Percentiles rank a stretch among this genome's conserved stretches.
These are phyloP conservation scores for Croton setiger DNA, from an alignment of 441 rosid species.

Conservation along the genomic window DNA sequence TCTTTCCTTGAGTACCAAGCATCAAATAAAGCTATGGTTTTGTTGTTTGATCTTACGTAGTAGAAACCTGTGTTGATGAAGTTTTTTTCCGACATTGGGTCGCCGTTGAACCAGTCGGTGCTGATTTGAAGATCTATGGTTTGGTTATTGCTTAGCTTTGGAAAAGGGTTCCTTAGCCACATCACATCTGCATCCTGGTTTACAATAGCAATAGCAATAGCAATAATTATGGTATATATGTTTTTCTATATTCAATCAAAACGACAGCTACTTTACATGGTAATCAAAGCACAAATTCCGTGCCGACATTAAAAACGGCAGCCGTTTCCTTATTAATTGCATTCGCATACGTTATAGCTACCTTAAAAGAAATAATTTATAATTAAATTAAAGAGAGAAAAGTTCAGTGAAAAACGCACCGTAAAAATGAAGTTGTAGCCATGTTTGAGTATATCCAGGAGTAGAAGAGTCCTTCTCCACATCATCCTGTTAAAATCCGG, in stretches of 20 bases:
- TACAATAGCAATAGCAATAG: too few relatives aligned
- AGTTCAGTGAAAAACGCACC: constrained; percentile 39
- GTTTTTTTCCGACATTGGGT: constrained; percentile 30
- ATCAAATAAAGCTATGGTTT: constrained; percentile 52
- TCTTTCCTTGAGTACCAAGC: constrained; percentile 59
- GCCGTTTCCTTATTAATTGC: neutral
- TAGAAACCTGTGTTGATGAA: constrained; percentile 73
- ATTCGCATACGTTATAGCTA: neutral
- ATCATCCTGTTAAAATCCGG: constrained; percentile 63
- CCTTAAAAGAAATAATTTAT: neutral
- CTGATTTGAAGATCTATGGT: constrained; percentile 70
- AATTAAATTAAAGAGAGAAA: neutral
- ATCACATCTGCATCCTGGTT: constrained; percentile 68
- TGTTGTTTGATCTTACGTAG: constrained; percentile 60
- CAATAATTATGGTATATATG: too few relatives aligned
- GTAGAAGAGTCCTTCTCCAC: constrained; percentile 69
- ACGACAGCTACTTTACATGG: too few relatives aligned
- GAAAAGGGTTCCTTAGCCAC: constrained; percentile 78
- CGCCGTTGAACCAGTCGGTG: constrained; percentile 42
- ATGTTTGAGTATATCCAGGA: constrained; percentile 49
- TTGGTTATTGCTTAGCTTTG: constrained; percentile 33
- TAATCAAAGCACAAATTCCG: neutral
- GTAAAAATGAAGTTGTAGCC: constrained; percentile 74
- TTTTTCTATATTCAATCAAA: too few relatives aligned
- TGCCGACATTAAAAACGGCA: neutral